Conservation (phyloP, 805 yeast species). For the Sugiyamaella mastotermitis region DNA sequence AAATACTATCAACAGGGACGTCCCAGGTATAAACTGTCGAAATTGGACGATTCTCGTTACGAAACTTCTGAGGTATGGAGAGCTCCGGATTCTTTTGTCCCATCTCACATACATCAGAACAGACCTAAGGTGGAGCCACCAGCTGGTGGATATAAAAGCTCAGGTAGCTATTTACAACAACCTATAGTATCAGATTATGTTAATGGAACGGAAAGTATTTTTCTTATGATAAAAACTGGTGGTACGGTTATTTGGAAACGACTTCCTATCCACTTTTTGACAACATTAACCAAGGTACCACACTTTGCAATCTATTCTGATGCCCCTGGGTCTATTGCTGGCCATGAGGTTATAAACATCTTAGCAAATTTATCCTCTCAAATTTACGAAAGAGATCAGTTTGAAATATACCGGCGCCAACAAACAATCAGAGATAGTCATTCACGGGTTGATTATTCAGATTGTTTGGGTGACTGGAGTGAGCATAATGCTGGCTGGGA, state of each 20-base stretch:
- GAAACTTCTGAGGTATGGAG: slow-evolving; percentile 18
- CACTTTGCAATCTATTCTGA: slow-evolving; percentile 32
- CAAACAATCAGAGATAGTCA: slow-evolving; percentile 20
- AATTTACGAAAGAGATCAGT: slow-evolving; percentile 15
- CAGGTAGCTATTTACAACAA: slow-evolving; percentile 19
- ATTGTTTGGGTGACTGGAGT: slow-evolving; percentile 4
- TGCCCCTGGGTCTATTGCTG: slow-evolving; percentile 26
- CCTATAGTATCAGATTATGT: slow-evolving; percentile 23
- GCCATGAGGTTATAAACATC: slow-evolving; percentile 29
- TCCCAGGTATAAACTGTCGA: too few relatives aligned
- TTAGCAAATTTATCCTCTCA: slow-evolving; percentile 22
- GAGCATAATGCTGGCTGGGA: slow-evolving; percentile 27
- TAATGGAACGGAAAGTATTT: slow-evolving; percentile 22
- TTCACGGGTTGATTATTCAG: slow-evolving; percentile 18
- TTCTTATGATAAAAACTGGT: slow-evolving; percentile 34
- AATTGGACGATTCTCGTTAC: too few relatives aligned
- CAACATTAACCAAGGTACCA: slow-evolving; percentile 28
- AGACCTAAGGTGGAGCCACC: slow-evolving; percentile 5
- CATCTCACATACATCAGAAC: slow-evolving; percentile 5
- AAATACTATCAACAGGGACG: too few relatives aligned
- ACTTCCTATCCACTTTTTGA: slow-evolving; percentile 30
- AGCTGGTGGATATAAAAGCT: slow-evolving; percentile 3
- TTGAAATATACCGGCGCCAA: slow-evolving; percentile 26
- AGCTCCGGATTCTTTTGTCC: slow-evolving; percentile 9
- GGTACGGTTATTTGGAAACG: slow-evolving; percentile 31